Evolutionary conservation across 1,284 basidiomycete species (phyloP).

Genomic region (Peniophora sp.): DNA sequence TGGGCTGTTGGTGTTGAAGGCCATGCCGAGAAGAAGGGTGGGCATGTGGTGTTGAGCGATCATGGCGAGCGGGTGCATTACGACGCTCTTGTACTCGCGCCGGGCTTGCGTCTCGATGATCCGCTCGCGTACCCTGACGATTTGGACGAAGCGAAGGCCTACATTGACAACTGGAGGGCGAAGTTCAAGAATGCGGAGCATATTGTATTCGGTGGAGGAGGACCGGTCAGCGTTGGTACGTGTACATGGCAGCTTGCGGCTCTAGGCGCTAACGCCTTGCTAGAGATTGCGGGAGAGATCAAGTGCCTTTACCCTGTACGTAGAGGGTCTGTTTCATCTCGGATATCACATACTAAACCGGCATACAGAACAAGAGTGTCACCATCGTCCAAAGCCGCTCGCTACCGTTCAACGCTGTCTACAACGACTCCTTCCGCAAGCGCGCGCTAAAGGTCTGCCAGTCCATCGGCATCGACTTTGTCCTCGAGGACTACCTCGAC

Average conservation of each 20-base stretch:
- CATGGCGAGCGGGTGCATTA: conserved; percentile 42
- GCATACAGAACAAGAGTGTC: conserved; percentile 19
- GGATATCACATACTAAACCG: background rate
- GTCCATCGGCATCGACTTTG: conserved; percentile 36
- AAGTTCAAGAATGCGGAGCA: conserved; percentile 39
- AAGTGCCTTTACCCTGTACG: conserved; percentile 41
- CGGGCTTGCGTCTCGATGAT: conserved; percentile 46
- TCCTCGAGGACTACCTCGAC: conserved; percentile 49
- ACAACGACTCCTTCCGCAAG: conserved; percentile 48
- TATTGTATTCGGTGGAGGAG: conserved; percentile 52
- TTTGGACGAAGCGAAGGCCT: conserved; percentile 4
- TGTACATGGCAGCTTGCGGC: background rate
- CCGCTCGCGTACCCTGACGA: conserved; percentile 36
- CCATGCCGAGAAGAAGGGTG: conserved; percentile 26
- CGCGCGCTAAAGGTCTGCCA: conserved; percentile 30
- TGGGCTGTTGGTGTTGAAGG: conserved; percentile 35
- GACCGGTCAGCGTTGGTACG: conserved; percentile 52
- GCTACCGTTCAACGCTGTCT: conserved; percentile 46
- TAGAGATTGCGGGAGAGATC: conserved; percentile 54
- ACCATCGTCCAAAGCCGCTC: conserved; percentile 52
- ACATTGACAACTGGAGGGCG: conserved; percentile 32
- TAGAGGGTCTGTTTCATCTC: background rate
- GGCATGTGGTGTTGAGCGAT: conserved; percentile 34
- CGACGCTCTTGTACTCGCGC: conserved; percentile 46
- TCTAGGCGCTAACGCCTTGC: background rate